A percentile compares a stretch with the other conserved stretches of the same genome.
phyloP scores from a whole-genome alignment of 768 basidiomycete species.

The Mycena chlorophos region DNA sequence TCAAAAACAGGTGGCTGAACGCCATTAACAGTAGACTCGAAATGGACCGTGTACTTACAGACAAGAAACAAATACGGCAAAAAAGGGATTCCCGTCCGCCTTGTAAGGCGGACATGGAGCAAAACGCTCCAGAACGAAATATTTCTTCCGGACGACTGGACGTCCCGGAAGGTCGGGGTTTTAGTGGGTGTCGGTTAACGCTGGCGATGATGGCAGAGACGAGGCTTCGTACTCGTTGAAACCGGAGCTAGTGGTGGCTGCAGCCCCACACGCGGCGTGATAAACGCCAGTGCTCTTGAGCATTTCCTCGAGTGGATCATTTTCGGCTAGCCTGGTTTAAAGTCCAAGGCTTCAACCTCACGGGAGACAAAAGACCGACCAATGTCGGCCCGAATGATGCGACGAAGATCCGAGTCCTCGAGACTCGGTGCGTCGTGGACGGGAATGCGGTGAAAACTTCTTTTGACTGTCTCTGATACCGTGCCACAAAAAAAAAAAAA shows the following conservation, averaged over 20 bases:
- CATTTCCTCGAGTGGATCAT: background rate
- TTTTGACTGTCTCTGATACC: no score
- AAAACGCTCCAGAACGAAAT: conserved; percentile 16
- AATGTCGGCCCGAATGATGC: background rate
- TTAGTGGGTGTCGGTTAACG: conserved; percentile 33
- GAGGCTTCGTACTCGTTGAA: background rate
- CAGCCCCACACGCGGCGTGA: background rate
- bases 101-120: conserved; percentile 27
- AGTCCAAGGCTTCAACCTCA: background rate
- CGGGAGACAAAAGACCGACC: background rate
- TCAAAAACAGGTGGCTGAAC: background rate
- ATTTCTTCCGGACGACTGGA: conserved; percentile 23
- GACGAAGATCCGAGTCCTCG: no score
- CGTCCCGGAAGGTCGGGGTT: conserved; percentile 26
- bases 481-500: no score
- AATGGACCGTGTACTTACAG: background rate
- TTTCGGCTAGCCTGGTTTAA: background rate
- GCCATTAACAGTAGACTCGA: background rate
- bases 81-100: conserved; percentile 1
- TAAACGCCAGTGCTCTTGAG: background rate
- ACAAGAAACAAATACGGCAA: background rate
- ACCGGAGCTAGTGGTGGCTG: background rate
- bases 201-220: background rate
- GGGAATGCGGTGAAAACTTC: no score
- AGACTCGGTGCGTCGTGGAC: no score